These are phyloP conservation scores for Hylodesmum podocarpum DNA, from an alignment of 306 rosid genomes.

Conservation along the genomic window DNA sequence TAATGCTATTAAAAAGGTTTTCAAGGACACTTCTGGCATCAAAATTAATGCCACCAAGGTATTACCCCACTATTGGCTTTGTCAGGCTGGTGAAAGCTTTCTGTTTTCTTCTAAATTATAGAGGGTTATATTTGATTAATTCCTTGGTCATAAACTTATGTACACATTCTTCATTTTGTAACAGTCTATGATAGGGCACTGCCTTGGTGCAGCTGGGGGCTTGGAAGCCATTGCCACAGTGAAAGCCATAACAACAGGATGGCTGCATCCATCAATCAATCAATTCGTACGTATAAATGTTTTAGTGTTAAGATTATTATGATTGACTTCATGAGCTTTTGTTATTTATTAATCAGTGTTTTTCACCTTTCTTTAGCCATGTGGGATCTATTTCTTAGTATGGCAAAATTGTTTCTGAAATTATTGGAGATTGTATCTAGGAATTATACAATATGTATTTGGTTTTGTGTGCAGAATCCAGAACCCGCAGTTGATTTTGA, in stretches of 20 bases:
- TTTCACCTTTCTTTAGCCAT: not conserved
- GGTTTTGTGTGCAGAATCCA: conserved; percentile 63
- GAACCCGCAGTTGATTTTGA: conserved; percentile 96
- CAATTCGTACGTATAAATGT: conserved; percentile 71
- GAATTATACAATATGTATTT: conserved; percentile 10
- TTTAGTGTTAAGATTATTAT: conserved; percentile 9
- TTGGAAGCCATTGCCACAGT: conserved; percentile 99
- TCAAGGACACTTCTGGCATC: conserved; percentile 81
- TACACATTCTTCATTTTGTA: conserved; percentile 21
- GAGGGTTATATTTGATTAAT: conserved; percentile 20
- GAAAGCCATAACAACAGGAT: conserved; percentile 92
- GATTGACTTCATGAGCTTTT: not conserved
- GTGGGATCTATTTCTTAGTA: not conserved
- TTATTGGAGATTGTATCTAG: not conserved
- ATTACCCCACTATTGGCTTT: conserved; percentile 28
- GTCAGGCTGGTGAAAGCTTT: conserved; percentile 15
- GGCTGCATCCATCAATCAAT: conserved; percentile 96
- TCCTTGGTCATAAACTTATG: conserved; percentile 25
- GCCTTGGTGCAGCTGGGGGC: conserved; percentile 99
- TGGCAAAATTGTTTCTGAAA: not conserved
- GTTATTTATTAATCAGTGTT: not conserved
- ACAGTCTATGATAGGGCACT: conserved; percentile 98
- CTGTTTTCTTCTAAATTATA: conserved; percentile 18
- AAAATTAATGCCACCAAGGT: conserved; percentile 99
- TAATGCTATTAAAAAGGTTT: conserved; percentile 92